A percentile compares a stretch with the other conserved stretches of the same genome.
Evolutionary conservation across 371 early-diverging fungal species (phyloP).

Genomic region (Mortierella polycephala): DNA sequence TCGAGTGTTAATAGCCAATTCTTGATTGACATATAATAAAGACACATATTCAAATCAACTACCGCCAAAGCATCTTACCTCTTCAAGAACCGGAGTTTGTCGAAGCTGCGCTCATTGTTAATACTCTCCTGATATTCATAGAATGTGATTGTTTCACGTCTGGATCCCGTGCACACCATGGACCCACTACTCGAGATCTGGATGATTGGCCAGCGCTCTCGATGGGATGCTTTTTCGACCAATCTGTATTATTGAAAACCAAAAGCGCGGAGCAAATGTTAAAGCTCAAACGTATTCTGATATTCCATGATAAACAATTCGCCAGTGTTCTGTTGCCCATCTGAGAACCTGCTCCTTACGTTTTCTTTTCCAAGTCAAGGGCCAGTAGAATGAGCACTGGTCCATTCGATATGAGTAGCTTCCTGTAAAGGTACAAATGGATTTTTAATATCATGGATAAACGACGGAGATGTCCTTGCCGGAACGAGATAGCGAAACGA

Average conservation of each 20-base stretch:
- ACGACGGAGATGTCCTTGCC: background rate
- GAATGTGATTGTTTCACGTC: slow-evolving; percentile 36
- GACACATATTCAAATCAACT: background rate
- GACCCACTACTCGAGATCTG: slow-evolving; percentile 36
- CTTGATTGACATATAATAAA: background rate
- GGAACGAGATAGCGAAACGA: background rate
- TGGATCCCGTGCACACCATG: slow-evolving; percentile 47
- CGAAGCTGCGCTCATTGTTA: slow-evolving; percentile 9
- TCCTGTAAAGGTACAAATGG: slow-evolving; percentile 7
- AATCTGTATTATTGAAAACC: slow-evolving; percentile 9
- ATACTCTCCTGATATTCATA: slow-evolving; percentile 30
- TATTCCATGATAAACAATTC: background rate
- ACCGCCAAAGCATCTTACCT: slow-evolving; percentile 15
- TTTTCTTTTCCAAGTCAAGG: slow-evolving; percentile 32
- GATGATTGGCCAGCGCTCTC: slow-evolving; percentile 48
- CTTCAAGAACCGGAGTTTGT: slow-evolving; percentile 32
- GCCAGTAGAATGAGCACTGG: slow-evolving; percentile 27
- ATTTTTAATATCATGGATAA: background rate
- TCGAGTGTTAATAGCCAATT: background rate
- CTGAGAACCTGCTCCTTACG: slow-evolving; percentile 15
- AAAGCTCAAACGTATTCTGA: too few species aligned
- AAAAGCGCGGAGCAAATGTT: background rate
- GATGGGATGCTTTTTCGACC: slow-evolving; percentile 30
- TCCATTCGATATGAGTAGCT: slow-evolving; percentile 34
- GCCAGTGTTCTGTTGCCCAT: background rate